phyloP scores from a whole-genome alignment of 495 filamentous ascomycete species.

The Evernia prunastri region DNA sequence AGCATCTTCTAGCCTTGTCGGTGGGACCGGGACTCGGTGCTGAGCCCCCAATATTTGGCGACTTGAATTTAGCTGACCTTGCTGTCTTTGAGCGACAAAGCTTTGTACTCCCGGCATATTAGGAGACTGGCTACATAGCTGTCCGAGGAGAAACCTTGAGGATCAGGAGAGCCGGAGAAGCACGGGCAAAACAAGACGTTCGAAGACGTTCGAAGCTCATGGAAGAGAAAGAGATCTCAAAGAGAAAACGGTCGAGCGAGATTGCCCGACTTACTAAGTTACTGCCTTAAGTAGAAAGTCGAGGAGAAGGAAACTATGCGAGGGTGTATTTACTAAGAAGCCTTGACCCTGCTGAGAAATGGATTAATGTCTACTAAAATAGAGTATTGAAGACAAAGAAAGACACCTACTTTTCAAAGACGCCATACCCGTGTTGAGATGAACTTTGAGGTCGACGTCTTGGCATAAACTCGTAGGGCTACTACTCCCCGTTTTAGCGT shows the following conservation, averaged over 20 bases:
- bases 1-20: conserved; percentile 3
- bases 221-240: background rate
- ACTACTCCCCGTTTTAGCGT: too few species aligned
- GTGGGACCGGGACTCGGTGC: conserved; percentile 2
- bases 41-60: conserved; percentile 2
- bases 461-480: too few species aligned
- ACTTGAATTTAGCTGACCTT: background rate
- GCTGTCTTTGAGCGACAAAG: conserved; percentile 11
- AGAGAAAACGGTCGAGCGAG: background rate
- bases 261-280: background rate
- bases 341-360: background rate
- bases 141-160: background rate
- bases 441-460: background rate
- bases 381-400: background rate
- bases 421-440: background rate
- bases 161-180: background rate
- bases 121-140: background rate
- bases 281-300: background rate
- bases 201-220: background rate
- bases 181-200: background rate
- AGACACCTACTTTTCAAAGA: too few species aligned
- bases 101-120: conserved; percentile 18
- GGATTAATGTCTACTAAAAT: background rate
- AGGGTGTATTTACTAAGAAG: background rate
- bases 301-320: background rate